Base-by-base conservation (phyloP, 352 stramenopile species). In the Phytophthora pinifolia region DNA sequence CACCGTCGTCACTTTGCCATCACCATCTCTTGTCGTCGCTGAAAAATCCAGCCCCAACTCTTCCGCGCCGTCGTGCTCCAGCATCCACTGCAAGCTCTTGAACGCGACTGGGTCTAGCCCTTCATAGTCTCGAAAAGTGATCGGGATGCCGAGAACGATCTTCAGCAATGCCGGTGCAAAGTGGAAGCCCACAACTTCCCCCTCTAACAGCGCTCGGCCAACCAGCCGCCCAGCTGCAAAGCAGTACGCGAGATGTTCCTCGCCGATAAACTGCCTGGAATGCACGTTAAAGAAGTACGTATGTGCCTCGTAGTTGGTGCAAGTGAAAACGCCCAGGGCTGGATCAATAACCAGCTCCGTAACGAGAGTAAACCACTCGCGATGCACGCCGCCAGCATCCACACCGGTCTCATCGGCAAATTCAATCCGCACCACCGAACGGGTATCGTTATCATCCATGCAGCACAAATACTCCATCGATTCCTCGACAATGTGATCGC, bases 131-230 rank as follows among this genome's bases (percentile, higher is more conserved):
- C 37, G 46, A 37, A 79, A 79, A 6, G 44, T 70, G 15, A 86
- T 51, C 9, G 62, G 70, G 1, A 76, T 45, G 0, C 72, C 72
- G 7, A 83, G 47, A 3, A 80, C 74, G 47, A 80, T 70, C 50
- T 86, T 81, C 30, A 84, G 51, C 54, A 84, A 44, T 9, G 63
- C 65, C 5, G 64, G 58, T 20, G 54, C 87, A 56, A 99, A 87
- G 50, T 98, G 96, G 29, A 94, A 92, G 22, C 75, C 70, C 2
- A 98, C 79, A 6, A 98, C 65, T 58, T 98, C 88, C 38, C 89
- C 79, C 56, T 98, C 96, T 13, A 87, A 49, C 17, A 86, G 48
- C 2, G 67, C 68, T 18, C 74, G 64, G 8, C 79, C 77, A 4
- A 90, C 46, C 6, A 85, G 43, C 0, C 76, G 76, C 0, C 76